These are phyloP conservation scores for Termitomyces sp. DNA, from an alignment of 768 basidiomycete genomes.

Conservation along the genomic window DNA sequence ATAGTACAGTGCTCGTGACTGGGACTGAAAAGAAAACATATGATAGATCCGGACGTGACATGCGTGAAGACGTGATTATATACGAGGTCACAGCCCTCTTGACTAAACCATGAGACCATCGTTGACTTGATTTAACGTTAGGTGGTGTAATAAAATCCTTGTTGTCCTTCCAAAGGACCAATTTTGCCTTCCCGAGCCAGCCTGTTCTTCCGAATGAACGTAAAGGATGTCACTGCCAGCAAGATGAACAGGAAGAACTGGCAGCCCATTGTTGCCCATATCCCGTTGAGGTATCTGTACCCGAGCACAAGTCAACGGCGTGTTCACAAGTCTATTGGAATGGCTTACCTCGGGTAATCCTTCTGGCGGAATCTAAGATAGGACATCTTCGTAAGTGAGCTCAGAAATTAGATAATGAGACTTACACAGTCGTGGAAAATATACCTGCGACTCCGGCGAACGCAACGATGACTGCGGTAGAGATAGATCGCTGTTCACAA, in stretches of 20 bases:
- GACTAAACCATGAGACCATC: not conserved
- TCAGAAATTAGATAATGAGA: not conserved
- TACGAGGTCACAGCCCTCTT: not conserved
- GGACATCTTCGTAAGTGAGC: not conserved
- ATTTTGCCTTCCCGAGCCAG: conserved; percentile 27
- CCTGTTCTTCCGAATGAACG: conserved; percentile 25
- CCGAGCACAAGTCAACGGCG: not conserved
- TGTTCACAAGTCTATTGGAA: not conserved
- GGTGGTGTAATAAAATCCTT: conserved; percentile 36
- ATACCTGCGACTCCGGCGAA: conserved; percentile 34
- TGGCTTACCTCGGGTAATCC: conserved; percentile 25
- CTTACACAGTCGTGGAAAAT: conserved; percentile 29
- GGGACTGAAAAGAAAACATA: not conserved
- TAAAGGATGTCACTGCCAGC: conserved; percentile 21
- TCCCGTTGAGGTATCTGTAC: conserved; percentile 20
- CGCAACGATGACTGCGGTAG: conserved; percentile 27
- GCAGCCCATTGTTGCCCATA: conserved; percentile 30
- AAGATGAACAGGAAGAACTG: conserved; percentile 27
- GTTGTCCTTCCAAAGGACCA: conserved; percentile 26
- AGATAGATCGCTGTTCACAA: conserved; percentile 26
- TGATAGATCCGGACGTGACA: not conserved
- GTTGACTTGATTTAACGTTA: conserved; percentile 14
- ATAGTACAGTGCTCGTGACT: not conserved
- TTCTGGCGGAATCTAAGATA: conserved; percentile 21
- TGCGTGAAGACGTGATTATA: not conserved